These are phyloP conservation scores for Chaetomidium leptoderma DNA, from an alignment of 495 filamentous ascomycete species.

Conservation along the genomic window DNA sequence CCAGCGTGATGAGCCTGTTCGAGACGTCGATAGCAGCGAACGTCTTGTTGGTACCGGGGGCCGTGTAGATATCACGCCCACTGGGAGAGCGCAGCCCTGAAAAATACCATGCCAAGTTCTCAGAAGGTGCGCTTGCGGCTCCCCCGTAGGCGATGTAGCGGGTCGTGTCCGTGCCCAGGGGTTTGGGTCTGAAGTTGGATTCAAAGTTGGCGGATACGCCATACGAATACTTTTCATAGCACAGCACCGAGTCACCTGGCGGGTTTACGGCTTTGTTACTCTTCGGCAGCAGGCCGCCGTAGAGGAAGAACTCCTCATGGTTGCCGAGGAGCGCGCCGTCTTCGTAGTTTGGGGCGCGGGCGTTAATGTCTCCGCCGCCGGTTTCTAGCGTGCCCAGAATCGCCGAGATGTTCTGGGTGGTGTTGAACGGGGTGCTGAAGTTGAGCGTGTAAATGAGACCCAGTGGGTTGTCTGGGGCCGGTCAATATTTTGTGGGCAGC, in stretches of 20 bases:
- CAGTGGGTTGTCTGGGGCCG: constrained; percentile 38
- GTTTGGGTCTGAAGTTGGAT: constrained; percentile 33
- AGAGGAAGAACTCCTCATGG: constrained; percentile 54
- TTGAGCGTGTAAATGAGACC: constrained; percentile 53
- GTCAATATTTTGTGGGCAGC: background rate
- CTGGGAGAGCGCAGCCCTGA: constrained; percentile 52
- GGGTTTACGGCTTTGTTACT: constrained; percentile 31
- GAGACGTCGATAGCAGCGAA: constrained; percentile 38
- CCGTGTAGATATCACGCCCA: constrained; percentile 47
- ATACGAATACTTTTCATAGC: constrained; percentile 52
- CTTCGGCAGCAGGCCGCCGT: constrained; percentile 41
- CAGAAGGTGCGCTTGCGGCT: constrained; percentile 60
- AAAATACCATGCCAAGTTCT: constrained; percentile 71
- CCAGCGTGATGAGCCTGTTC: constrained; percentile 55
- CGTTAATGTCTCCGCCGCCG: constrained; percentile 44
- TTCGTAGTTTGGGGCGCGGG: constrained; percentile 54
- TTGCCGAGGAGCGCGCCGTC: constrained; percentile 67
- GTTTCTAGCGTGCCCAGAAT: constrained; percentile 44
- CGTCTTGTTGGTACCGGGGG: constrained; percentile 24
- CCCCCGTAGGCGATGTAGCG: constrained; percentile 63
- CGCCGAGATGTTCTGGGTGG: constrained; percentile 48
- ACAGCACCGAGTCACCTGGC: constrained; percentile 35
- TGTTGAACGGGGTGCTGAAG: constrained; percentile 56
- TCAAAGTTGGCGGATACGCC: constrained; percentile 38
- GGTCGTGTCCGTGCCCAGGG: constrained; percentile 48